phyloP scores from a whole-genome alignment of 495 filamentous ascomycete genomes.

The Neurospora sublineolata region DNA sequence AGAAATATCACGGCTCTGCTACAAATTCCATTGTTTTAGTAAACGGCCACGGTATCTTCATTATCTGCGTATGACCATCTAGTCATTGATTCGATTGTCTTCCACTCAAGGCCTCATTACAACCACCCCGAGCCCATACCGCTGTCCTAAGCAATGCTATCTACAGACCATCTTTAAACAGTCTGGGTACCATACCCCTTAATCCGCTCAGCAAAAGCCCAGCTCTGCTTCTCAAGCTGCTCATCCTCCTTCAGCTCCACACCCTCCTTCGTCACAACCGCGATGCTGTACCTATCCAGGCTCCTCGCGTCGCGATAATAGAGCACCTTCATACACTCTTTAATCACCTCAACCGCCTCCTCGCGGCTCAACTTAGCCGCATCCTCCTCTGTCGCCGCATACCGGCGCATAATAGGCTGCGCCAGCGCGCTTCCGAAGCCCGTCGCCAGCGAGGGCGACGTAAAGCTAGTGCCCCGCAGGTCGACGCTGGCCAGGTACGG shows the following conservation, averaged over 20 bases:
- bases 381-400: conserved; percentile 69
- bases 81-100: neutral
- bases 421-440: conserved; percentile 91
- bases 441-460: conserved; percentile 75
- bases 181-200: conserved; percentile 43
- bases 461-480: conserved; percentile 85
- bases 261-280: conserved; percentile 72
- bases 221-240: conserved; percentile 69
- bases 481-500: conserved; percentile 87
- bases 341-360: conserved; percentile 64
- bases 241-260: conserved; percentile 76
- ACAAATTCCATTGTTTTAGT: neutral
- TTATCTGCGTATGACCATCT: neutral
- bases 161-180: conserved; percentile 23
- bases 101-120: neutral
- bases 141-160: neutral
- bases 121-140: neutral
- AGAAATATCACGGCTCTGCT: neutral
- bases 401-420: conserved; percentile 73
- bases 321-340: conserved; percentile 94
- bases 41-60: neutral
- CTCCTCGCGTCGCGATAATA: conserved; percentile 95
- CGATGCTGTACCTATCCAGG: conserved; percentile 82
- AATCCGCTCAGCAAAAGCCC: conserved; percentile 89
- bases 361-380: conserved; percentile 61